Evolutionary conservation across 2,329 filamentous ascomycete species (phyloP).

Genomic region (Botrytis elliptica): DNA sequence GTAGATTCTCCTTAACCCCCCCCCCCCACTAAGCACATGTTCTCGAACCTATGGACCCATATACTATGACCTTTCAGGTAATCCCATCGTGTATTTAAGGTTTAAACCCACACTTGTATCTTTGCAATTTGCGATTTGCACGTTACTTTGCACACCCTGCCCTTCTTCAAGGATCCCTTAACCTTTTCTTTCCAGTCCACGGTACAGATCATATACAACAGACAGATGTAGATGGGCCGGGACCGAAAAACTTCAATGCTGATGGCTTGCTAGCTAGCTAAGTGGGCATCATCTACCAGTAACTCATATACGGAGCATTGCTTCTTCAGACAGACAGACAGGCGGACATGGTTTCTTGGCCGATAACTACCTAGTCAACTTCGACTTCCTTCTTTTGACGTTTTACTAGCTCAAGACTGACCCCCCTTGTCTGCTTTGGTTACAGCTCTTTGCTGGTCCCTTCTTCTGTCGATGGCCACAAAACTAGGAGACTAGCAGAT

Average conservation of each 20-base stretch:
- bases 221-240: background rate
- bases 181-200: background rate
- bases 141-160: background rate
- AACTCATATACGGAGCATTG: background rate
- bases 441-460: background rate
- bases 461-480: background rate
- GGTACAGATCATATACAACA: background rate
- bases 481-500: background rate
- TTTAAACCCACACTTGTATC: constrained; percentile 5
- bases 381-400: background rate
- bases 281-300: constrained; percentile 8
- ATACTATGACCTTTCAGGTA: background rate
- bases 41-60: constrained; percentile 8
- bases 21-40: constrained; percentile 12
- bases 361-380: background rate
- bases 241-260: background rate
- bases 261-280: constrained; percentile 4
- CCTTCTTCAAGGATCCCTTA: background rate
- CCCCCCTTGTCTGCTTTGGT: background rate
- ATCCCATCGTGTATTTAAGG: constrained; percentile 10
- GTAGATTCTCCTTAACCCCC: background rate
- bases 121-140: background rate
- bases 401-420: background rate
- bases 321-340: background rate
- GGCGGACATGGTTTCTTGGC: background rate